Evolutionary conservation across 208 protist genomes (phyloP), one percentile per base, ranked within the genome.

Genomic region (Leptomonas seymouri): DNA sequence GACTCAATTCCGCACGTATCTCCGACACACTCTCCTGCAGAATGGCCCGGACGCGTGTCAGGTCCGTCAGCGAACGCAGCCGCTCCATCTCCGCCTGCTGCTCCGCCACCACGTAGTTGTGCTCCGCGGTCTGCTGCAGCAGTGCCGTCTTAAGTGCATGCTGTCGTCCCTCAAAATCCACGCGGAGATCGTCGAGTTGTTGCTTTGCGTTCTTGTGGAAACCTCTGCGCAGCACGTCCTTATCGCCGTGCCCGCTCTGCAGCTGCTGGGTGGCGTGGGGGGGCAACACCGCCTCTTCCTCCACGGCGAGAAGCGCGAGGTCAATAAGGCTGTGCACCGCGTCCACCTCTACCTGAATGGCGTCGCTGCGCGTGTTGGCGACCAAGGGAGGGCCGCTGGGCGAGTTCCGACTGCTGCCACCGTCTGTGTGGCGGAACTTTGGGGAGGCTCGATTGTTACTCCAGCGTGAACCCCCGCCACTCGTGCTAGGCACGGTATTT

Each of bases 241-340:
- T 50, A 21, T 87, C 67, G 9, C 46, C 49, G 31, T 67, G 28
- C 2, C 57, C 59, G 18, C 23, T 48, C 28, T 46, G 55, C 63
- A 71, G 44, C 75, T 48, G 45, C 54, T 76, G 63, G 27, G 85
- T 65, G 21, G 80, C 69, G 28, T 61, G 71, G 18, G 70, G 56
- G 2, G 71, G 61, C 18, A 71, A 20, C 56, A 83, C 70, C 18
- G 87, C 72, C 62, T 93, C 87, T 57, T 87, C 85, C 71, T 97
- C 87, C 42, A 97, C 90, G 2, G 88, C 92, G 18, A 97, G 76
- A 12, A 97, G 67, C 5, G 86, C 89, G 21, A 95, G 67, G 65
- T 97, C 92, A 0, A 97, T 77, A 18, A 97, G 74, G 67, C 89
- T 95, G 34, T 94, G 80, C 46, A 97, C 76, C 0, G 84, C 71